Conservation (phyloP, 306 rosid genomes). For the Vigna mungo region DNA sequence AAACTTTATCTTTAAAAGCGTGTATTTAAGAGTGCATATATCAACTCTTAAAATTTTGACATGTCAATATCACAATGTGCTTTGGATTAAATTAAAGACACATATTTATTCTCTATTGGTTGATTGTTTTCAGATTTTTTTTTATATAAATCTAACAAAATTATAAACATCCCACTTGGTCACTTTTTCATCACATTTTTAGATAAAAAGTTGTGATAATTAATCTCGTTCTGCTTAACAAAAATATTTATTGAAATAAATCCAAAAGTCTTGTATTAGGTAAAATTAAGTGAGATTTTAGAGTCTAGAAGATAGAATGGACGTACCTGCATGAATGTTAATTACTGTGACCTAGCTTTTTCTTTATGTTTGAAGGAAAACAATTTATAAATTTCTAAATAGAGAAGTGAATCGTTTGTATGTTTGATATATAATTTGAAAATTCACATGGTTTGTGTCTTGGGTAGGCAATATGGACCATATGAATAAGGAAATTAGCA, state of each 20-base stretch:
- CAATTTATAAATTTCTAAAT: neutral
- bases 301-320: neutral
- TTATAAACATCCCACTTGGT: neutral
- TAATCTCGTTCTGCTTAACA: too few relatives aligned
- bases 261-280: constrained; percentile 2
- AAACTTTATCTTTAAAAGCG: neutral
- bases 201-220: too few relatives aligned
- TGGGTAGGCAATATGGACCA: constrained; percentile 31
- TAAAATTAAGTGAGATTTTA: constrained; percentile 14
- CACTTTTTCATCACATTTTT: too few relatives aligned
- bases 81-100: neutral
- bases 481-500: neutral
- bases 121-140: neutral
- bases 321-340: neutral
- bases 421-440: constrained; percentile 1
- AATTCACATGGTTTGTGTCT: constrained; percentile 15
- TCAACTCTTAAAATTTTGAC: neutral
- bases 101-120: neutral
- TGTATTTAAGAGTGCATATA: neutral
- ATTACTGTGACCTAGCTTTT: neutral
- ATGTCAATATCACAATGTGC: neutral
- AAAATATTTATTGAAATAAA: neutral
- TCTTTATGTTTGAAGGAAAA: neutral
- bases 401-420: neutral
- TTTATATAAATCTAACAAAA: neutral